Base-by-base conservation (phyloP, 441 rosid genomes). In the Corymbia calophylla region DNA sequence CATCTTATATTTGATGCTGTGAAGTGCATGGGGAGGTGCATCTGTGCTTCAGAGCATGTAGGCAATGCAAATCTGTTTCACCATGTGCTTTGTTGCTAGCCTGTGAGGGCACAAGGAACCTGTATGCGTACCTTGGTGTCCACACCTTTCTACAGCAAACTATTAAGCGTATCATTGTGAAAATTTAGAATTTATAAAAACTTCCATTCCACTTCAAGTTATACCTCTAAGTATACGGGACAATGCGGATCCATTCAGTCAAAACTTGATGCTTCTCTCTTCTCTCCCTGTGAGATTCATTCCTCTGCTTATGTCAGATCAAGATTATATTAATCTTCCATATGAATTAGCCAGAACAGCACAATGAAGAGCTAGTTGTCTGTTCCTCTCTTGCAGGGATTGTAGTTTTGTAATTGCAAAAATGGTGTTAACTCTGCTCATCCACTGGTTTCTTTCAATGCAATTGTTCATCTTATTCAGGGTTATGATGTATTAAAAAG, bases 401-500 rank as follows among this genome's bases (percentile, higher is more conserved):
- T 70, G 32, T 84, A 87, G 31, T 87, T 73, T 82, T 73, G 39
- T 23, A 18, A 21, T 56, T 49, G 56, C 90, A 73, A 27, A 80
- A 60, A 6, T 73, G 44, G 23, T 54, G 35, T 89, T 60, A 85
- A 87, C 31, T 89, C 87, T 88, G 84, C 81, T 87, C 60, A 49
- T 48, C 87, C 66, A 86, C 62, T 91, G 47, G 49, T 32, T 73
- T 35, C 6, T 70, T 55, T 49, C 27, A 86, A 11, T 53, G 62
- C 70, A 27, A 88, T 68, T 19, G 87, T 77, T 84, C 86, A 84
- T 51, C 89, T 90, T 64, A 19, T 92, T 29, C 89, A 97, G 99
- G 99, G 99, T 11, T 97, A 97, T 92, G 97, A 93, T 93, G 97
- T 97, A 87, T 90, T 97, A 93, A 97, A 94, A 94, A 94, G 95